Conservation (phyloP, 441 rosid species). For the Mallotus repandus region DNA sequence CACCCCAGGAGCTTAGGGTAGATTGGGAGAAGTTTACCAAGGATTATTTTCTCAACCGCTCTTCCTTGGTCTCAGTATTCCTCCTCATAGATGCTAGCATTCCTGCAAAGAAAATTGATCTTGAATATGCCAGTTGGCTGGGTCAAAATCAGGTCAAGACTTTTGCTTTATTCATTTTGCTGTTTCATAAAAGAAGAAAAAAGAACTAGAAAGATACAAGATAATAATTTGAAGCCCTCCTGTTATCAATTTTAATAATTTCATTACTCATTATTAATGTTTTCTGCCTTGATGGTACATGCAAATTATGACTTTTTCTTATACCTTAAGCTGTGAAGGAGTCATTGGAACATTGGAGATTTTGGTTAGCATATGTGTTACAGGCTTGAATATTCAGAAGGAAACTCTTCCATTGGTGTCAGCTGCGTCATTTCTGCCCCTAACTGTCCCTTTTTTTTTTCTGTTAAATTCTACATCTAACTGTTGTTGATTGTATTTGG, state of each 20-base stretch:
- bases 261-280: too few relatives aligned
- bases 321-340: neutral
- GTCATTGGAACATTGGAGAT: neutral
- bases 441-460: too few relatives aligned
- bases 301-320: neutral
- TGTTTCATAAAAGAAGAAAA: neutral
- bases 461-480: too few relatives aligned
- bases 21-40: slow-evolving; percentile 85
- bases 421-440: neutral
- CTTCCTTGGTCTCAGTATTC: slow-evolving; percentile 80
- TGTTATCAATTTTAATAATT: too few relatives aligned
- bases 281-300: neutral
- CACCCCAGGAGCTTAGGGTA: slow-evolving; percentile 71
- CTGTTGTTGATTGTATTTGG: neutral
- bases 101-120: slow-evolving; percentile 81
- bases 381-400: neutral
- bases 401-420: neutral
- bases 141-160: slow-evolving; percentile 76
- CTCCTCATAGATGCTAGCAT: slow-evolving; percentile 93
- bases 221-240: too few relatives aligned
- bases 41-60: slow-evolving; percentile 79
- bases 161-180: neutral
- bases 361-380: neutral
- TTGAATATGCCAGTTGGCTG: slow-evolving; percentile 96
- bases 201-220: neutral